Evolutionary conservation across 805 yeast genomes (phyloP).

Genomic region (Pichia phayaonensis): DNA sequence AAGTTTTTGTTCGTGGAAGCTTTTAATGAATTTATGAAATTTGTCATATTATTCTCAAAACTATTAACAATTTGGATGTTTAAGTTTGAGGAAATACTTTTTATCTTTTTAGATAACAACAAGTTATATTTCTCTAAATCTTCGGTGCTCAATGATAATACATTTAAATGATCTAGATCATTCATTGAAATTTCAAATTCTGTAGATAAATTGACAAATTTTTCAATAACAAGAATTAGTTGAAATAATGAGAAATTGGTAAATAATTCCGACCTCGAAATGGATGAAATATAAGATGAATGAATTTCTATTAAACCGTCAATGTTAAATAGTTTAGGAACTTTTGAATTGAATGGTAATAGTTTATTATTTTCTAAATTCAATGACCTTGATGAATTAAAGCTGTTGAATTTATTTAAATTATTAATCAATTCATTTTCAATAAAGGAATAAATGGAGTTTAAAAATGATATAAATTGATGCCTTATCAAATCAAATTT

Average conservation of each 20-base stretch:
- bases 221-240: slow-evolving; percentile 24
- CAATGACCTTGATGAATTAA: slow-evolving; percentile 10
- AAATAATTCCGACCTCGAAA: slow-evolving; percentile 24
- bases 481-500: slow-evolving; percentile 32
- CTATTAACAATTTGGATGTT: slow-evolving; percentile 32
- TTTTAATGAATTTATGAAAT: slow-evolving; percentile 43
- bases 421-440: slow-evolving; percentile 38
- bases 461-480: slow-evolving; percentile 36
- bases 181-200: slow-evolving; percentile 17
- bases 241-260: slow-evolving; percentile 2
- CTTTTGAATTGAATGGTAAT: slow-evolving; percentile 6
- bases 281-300: slow-evolving; percentile 27
- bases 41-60: slow-evolving; percentile 34
- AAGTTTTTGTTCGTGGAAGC: slow-evolving; percentile 43
- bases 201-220: slow-evolving; percentile 32
- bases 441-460: slow-evolving; percentile 33
- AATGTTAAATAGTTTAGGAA: slow-evolving; percentile 31
- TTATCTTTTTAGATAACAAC: slow-evolving; percentile 23
- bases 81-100: slow-evolving; percentile 34
- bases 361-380: slow-evolving; percentile 1
- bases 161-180: slow-evolving; percentile 3
- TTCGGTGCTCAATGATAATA: slow-evolving; percentile 4
- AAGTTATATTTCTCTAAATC: slow-evolving; percentile 20
- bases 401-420: slow-evolving; percentile 20
- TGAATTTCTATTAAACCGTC: slow-evolving; percentile 41